Evolutionary conservation across 2,329 filamentous ascomycete genomes (phyloP), one percentile per base, ranked within the genome.

Genomic region (Aspergillus sp.): DNA sequence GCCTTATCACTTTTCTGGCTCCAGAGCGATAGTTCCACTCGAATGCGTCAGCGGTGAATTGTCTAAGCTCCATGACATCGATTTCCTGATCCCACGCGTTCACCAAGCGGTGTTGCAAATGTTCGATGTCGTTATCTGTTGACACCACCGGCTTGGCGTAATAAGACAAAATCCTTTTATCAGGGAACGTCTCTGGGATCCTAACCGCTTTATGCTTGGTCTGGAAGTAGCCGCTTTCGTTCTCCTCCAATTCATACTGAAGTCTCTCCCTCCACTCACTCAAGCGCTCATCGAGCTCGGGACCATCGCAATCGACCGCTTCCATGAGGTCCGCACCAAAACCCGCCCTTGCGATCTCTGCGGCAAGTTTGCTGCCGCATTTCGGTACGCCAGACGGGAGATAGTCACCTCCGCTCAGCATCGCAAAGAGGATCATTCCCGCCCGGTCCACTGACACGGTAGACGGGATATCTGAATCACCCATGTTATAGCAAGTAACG

Each of bases 341-440:
- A 0, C 92, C 91, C 48, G 90, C 94, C 63, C 84, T 84, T 32
- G 92, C 92, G 49, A 94, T 95, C 67, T 96, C 90, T 60, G 89
- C 94, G 0, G 94, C 93, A 10, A 92, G 79, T 65, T 93, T 95
- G 45, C 90, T 84, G 1, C 94, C 94, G 61, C 92, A 95, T 3
- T 89, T 88, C 0, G 89, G 85, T 14, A 99, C 87, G 0, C 94
- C 94, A 50, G 90, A 89, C 0, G 92, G 89, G 0, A 93, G 78
- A 62, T 99, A 99, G 70, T 99, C 94, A 6, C 94, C 94, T 6
- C 94, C 94, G 61, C 92, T 96, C 82, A 99, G 91, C 56, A 99
- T 76, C 0, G 94, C 94, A 17, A 97, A 88, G 11, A 99, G 75
- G 19, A 97, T 87, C 92, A 99, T 95, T 0, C 91, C 93, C 57